A percentile compares a stretch with the other conserved stretches of the same genome.
phyloP scores from a whole-genome alignment of 345 rosid species.

The Salix koriyanagi region DNA sequence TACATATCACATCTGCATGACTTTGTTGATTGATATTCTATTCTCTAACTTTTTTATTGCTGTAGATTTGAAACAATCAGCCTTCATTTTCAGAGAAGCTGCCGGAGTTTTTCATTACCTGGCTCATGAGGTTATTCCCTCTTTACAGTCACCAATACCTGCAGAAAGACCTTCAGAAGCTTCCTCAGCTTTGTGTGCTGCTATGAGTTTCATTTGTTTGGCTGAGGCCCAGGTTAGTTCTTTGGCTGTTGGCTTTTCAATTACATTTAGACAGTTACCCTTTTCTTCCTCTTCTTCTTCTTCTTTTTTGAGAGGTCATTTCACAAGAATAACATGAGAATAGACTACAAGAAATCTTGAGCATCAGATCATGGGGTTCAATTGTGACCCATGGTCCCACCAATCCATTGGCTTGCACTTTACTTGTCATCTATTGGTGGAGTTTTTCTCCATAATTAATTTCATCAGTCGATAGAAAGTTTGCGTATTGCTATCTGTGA shows the following conservation, averaged over 20 bases:
- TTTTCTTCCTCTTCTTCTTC: neutral
- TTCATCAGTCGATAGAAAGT: neutral
- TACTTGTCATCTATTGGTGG: too few species aligned
- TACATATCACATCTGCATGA: neutral
- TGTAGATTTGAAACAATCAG: slow-evolving; percentile 55
- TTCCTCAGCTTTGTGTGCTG: slow-evolving; percentile 41
- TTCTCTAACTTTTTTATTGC: slow-evolving; percentile 3
- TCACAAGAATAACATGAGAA: too few species aligned
- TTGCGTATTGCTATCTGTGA: slow-evolving; percentile 3
- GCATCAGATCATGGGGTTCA: too few species aligned
- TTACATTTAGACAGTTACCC: neutral
- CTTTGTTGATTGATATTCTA: neutral
- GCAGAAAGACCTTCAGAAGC: slow-evolving; percentile 47
- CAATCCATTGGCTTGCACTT: too few species aligned
- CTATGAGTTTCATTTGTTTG: slow-evolving; percentile 65
- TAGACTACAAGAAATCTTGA: too few species aligned
- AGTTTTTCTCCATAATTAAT: neutral
- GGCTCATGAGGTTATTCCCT: slow-evolving; percentile 49
- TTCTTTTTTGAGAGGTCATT: too few species aligned
- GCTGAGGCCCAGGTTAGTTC: slow-evolving; percentile 78
- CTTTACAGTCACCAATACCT: slow-evolving; percentile 35
- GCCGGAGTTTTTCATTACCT: slow-evolving; percentile 67
- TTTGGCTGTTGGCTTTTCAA: neutral
- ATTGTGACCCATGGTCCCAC: too few species aligned
- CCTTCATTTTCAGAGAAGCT: slow-evolving; percentile 66